Evolutionary conservation across 768 basidiomycete genomes (phyloP), one percentile per base, ranked within the genome.

Genomic region (Phylloporus sp.): DNA sequence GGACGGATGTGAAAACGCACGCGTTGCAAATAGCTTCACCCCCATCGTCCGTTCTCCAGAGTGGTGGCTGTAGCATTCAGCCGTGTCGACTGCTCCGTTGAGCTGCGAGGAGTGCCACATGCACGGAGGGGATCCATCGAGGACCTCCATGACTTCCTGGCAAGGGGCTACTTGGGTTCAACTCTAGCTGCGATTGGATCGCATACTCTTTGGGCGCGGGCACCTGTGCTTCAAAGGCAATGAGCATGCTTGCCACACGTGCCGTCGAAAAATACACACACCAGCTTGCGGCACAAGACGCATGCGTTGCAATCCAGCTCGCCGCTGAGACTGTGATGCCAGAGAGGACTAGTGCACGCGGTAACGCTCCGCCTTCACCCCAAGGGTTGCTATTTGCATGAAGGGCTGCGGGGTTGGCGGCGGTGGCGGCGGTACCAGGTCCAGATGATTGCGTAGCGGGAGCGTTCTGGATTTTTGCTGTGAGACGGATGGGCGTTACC

Each of bases 1-100:
- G 38, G 43, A 48, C 22, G 11, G 9, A 41, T 14, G n/a, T 6
- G n/a, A 40, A 35, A n/a, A 79, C 84, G 66, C 63, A 90, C 84
- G 90, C 89, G 57, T 91, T 91, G 72, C 90, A 91, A 32, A 91
- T 86, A 0, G 89, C 91, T 72, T 88, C 88, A 45, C 89, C 89
- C 67, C 90, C 90, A 56, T 90, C 88, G 56, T 91, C 90, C 67
- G 91, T 91, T 52, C 89, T 78, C 89, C 89, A 91, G 33, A 91
- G 59, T 90, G 85, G 70, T 88, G 91, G 60, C 90, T 91, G 68
- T 84, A 89, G 70, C 89, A 92, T 72, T 90, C 86, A 3, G 88
- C 89, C 76, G 74, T 52, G 38, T 65, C 64, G 44, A 53, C 54
- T 54, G 52, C 50, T 36, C 62, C 57, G 31, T 56, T 65, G 55